Percentiles rank a stretch among this genome's conserved stretches.
Evolutionary conservation across 441 rosid species (phyloP).

Genomic region (Isatis lusitanica): DNA sequence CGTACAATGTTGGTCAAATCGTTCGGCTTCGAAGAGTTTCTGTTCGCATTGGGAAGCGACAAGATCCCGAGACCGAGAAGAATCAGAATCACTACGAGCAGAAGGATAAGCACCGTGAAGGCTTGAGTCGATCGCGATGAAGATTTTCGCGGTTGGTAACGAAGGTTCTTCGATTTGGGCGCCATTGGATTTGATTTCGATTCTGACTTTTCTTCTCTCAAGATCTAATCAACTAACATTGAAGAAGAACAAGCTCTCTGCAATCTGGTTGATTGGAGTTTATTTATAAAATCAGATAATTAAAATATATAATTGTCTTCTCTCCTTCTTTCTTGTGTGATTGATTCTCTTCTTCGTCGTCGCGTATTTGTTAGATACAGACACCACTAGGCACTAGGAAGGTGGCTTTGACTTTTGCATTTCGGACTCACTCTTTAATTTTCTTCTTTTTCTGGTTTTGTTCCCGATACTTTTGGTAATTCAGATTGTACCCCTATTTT

Average conservation of each 20-base stretch:
- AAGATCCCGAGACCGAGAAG: slow-evolving; percentile 72
- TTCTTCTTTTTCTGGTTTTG: not conserved
- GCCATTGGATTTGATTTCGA: slow-evolving; percentile 40
- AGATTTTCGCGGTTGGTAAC: slow-evolving; percentile 61
- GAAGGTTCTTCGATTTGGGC: slow-evolving; percentile 58
- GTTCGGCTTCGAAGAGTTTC: slow-evolving; percentile 49
- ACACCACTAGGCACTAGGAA: slow-evolving; percentile 22
- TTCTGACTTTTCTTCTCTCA: not conserved
- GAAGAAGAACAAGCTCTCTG: slow-evolving; percentile 6
- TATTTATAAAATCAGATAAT: not conserved
- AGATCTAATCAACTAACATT: slow-evolving; percentile 32
- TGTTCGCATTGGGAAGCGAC: slow-evolving; percentile 60
- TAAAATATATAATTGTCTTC: not conserved
- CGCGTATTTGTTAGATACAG: slow-evolving; percentile 32
- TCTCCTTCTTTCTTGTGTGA: not conserved
- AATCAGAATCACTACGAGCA: slow-evolving; percentile 66
- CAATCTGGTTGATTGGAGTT: not conserved
- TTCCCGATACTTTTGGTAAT: not conserved
- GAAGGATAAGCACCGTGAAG: slow-evolving; percentile 48
- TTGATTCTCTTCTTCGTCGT: slow-evolving; percentile 30
- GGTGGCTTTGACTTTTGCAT: slow-evolving; percentile 36
- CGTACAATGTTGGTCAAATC: slow-evolving; percentile 70
- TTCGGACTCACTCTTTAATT: not conserved
- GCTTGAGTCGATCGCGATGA: slow-evolving; percentile 56
- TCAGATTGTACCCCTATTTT: not conserved